phyloP scores from a whole-genome alignment of 1,284 basidiomycete genomes.

The Inonotus obliquus region DNA sequence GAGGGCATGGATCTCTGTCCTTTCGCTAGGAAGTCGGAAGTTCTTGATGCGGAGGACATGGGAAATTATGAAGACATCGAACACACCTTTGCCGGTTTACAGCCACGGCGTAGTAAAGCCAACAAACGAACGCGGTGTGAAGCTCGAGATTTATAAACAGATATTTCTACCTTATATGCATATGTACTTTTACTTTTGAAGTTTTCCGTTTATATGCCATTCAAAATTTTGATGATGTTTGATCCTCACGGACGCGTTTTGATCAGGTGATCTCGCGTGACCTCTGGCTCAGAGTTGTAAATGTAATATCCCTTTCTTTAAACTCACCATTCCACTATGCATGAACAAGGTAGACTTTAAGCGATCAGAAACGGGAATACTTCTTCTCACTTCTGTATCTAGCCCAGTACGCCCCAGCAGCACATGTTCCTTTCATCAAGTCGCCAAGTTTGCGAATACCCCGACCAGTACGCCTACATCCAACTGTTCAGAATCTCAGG shows the following conservation, averaged over 20 bases:
- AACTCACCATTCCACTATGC: not conserved
- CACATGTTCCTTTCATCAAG: conserved; percentile 81
- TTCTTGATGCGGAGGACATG: no score
- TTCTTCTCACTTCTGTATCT: not conserved
- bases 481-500: not conserved
- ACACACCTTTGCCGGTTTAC: conserved; percentile 32
- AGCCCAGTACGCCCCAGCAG: conserved; percentile 68
- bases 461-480: conserved; percentile 49
- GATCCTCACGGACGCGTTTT: conserved; percentile 46
- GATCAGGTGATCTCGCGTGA: not conserved
- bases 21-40: no score
- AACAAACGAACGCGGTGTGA: no score
- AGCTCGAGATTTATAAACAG: no score
- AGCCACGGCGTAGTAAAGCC: no score
- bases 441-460: conserved; percentile 88
- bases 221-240: no score
- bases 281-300: not conserved
- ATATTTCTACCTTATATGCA: no score
- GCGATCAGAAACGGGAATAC: not conserved
- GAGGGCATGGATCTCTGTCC: no score
- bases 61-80: conserved; percentile 35
- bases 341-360: not conserved
- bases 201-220: no score
- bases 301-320: not conserved
- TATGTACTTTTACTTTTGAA: no score